Conservation (phyloP, 768 basidiomycete species). For the Rhodotorula sphaerocarpa region DNA sequence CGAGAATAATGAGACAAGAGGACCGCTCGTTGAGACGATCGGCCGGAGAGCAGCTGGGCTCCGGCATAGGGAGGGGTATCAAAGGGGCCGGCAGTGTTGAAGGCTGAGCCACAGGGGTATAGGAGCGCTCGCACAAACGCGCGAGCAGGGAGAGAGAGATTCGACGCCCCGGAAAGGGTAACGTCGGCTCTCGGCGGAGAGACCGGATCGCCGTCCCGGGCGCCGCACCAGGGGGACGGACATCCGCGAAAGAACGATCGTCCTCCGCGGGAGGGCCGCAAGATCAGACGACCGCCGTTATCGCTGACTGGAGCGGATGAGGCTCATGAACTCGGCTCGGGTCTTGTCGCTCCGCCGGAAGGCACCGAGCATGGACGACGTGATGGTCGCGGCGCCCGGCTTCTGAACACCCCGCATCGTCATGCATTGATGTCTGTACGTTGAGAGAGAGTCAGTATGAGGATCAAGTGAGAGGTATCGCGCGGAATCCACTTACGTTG, state of each 20-base stretch:
- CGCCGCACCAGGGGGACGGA: no score
- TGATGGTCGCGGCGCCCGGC: conserved; percentile 87
- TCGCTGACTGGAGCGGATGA: conserved; percentile 48
- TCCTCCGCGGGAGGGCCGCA: no score
- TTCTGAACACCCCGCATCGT: conserved; percentile 99
- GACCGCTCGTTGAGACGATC: no score
- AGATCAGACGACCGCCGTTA: background rate
- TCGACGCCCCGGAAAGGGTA: background rate
- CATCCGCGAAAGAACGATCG: no score
- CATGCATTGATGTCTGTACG: conserved; percentile 85
- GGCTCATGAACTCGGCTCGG: conserved; percentile 85
- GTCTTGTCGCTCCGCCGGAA: conserved; percentile 99
- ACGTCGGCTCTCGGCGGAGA: no score
- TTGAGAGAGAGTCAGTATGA: background rate
- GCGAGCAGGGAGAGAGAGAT: background rate
- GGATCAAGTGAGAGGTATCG: conserved; percentile 44
- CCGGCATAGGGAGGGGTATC: no score
- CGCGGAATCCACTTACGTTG: no score
- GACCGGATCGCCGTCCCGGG: no score
- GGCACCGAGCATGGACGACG: conserved; percentile 95
- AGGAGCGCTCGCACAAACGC: background rate
- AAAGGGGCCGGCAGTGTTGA: background rate
- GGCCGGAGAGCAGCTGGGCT: no score
- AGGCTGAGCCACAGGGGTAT: background rate
- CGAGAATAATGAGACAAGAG: no score